Conservation (phyloP, 148 eudicot species). For the Rhododendron ovatum region DNA sequence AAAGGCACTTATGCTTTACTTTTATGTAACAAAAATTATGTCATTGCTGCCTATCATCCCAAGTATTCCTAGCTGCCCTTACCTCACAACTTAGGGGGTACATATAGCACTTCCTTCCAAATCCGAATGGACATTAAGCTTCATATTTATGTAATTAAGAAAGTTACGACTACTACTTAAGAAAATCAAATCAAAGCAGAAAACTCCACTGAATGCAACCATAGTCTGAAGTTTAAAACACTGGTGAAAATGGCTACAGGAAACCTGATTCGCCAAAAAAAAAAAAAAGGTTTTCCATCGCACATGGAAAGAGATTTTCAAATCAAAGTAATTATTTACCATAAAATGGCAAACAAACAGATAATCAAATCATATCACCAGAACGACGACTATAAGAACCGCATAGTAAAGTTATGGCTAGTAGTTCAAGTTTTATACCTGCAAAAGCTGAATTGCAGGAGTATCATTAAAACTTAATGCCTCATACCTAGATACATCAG, state of each 20-base stretch:
- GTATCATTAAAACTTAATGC: background rate
- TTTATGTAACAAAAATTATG: background rate
- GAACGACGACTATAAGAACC: background rate
- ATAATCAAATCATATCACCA: background rate
- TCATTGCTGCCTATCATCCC: background rate
- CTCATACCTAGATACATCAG: conserved; percentile 51
- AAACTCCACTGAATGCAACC: background rate
- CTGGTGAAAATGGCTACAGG: background rate
- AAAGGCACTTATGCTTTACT: background rate
- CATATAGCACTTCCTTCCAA: background rate
- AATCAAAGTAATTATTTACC: background rate
- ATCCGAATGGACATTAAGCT: background rate
- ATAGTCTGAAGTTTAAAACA: background rate
- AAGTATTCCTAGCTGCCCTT: background rate
- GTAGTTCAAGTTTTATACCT: background rate
- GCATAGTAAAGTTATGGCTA: background rate
- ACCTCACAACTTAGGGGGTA: background rate
- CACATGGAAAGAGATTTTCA: background rate
- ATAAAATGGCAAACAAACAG: background rate
- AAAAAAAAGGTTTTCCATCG: background rate
- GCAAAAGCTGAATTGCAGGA: background rate
- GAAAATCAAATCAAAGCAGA: background rate
- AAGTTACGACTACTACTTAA: background rate
- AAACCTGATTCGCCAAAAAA: background rate
- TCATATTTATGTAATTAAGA: background rate